A percentile compares a stretch with the other conserved stretches of the same genome.
Evolutionary conservation across 148 eudicot genomes (phyloP).

Genomic region (Dianthus caryophyllus): DNA sequence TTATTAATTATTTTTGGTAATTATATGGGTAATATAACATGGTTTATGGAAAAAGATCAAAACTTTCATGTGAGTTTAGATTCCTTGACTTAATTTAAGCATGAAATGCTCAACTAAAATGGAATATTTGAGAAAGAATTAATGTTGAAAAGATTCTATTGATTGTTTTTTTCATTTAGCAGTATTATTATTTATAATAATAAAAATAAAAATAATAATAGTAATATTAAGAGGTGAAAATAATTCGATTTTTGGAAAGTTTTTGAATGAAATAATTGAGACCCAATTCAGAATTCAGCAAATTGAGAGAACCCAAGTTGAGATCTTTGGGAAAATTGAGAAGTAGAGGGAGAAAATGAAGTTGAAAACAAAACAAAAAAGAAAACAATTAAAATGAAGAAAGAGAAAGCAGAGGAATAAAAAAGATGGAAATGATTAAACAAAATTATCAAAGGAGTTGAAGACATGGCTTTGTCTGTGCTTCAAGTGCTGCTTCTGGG

Average conservation of each 20-base stretch:
- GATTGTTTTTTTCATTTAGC: no score
- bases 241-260: slow-evolving; percentile 9
- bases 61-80: slow-evolving; percentile 4
- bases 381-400: background rate
- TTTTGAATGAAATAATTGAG: slow-evolving; percentile 11
- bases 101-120: background rate
- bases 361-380: slow-evolving; percentile 19
- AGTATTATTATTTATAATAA: no score
- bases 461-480: slow-evolving; percentile 28
- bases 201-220: no score
- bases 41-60: background rate
- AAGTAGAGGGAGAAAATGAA: background rate
- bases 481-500: slow-evolving; percentile 20
- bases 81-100: slow-evolving; percentile 10
- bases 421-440: slow-evolving; percentile 6
- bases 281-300: slow-evolving; percentile 22
- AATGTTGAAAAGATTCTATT: background rate
- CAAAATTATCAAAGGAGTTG: slow-evolving; percentile 12
- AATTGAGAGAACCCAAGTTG: slow-evolving; percentile 17
- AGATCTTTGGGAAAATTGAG: slow-evolving; percentile 17
- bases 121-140: background rate
- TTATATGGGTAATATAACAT: background rate
- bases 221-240: background rate
- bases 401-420: slow-evolving; percentile 18
- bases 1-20: background rate